phyloP scores from a whole-genome alignment of 306 rosid species.

The Cicer chorassanicum region DNA sequence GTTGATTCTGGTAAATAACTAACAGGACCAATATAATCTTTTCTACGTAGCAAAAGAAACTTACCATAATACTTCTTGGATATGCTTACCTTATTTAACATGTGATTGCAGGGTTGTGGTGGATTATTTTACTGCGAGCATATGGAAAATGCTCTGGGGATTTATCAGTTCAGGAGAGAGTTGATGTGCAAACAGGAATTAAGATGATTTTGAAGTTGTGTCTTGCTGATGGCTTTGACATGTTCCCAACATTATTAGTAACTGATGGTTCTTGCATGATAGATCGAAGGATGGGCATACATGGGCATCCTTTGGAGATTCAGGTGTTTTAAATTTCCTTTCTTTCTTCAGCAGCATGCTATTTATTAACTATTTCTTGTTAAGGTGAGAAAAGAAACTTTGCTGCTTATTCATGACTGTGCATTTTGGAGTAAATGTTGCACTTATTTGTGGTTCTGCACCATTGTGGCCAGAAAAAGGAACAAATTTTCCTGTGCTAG shows the following conservation, averaged over 20 bases:
- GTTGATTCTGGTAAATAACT: slow-evolving; percentile 82
- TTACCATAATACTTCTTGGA: slow-evolving; percentile 24
- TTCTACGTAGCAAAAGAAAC: slow-evolving; percentile 15
- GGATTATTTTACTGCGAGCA: slow-evolving; percentile 87
- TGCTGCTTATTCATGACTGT: slow-evolving; percentile 21
- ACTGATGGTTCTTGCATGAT: slow-evolving; percentile 94
- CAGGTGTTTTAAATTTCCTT: slow-evolving; percentile 57
- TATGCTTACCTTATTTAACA: slow-evolving; percentile 34
- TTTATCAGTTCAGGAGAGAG: slow-evolving; percentile 82
- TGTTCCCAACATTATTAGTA: slow-evolving; percentile 87
- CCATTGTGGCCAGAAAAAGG: slow-evolving; percentile 15
- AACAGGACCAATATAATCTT: background rate
- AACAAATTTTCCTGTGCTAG: slow-evolving; percentile 3
- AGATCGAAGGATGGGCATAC: slow-evolving; percentile 94
- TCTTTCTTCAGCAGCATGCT: slow-evolving; percentile 26
- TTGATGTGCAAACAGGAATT: slow-evolving; percentile 93
- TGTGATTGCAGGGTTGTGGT: slow-evolving; percentile 75
- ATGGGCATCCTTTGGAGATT: slow-evolving; percentile 90
- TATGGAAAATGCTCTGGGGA: slow-evolving; percentile 87
- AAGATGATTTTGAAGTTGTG: slow-evolving; percentile 84
- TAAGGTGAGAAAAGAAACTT: slow-evolving; percentile 28
- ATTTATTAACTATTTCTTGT: slow-evolving; percentile 3
- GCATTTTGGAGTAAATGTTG: background rate
- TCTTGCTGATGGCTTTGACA: slow-evolving; percentile 91
- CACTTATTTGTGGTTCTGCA: background rate